These are phyloP conservation scores for Solanum arcanum DNA, from an alignment of 257 asterid genomes.

Conservation along the genomic window DNA sequence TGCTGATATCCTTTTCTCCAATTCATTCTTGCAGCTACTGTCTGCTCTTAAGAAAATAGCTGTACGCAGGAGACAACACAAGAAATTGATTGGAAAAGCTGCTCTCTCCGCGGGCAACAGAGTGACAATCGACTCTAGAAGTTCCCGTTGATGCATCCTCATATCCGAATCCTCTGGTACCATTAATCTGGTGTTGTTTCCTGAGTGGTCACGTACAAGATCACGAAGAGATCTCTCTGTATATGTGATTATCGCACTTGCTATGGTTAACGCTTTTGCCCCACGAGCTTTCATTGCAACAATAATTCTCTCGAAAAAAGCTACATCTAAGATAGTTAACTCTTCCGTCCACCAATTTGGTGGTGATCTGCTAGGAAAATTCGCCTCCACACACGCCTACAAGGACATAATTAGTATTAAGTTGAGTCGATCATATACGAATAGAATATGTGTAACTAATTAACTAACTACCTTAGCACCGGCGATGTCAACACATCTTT, in stretches of 20 bases:
- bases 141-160: conserved; percentile 41
- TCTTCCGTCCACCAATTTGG: conserved; percentile 99
- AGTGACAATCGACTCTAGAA: conserved; percentile 62
- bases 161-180: conserved; percentile 25
- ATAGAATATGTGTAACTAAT: background rate
- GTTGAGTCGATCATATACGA: background rate
- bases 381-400: conserved; percentile 89
- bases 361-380: conserved; percentile 92
- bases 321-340: conserved; percentile 55
- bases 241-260: conserved; percentile 78
- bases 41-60: conserved; percentile 58
- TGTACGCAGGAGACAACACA: conserved; percentile 77
- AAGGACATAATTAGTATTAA: background rate
- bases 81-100: conserved; percentile 67
- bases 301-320: conserved; percentile 53
- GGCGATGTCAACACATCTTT: conserved; percentile 60
- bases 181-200: conserved; percentile 24
- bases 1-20: conserved; percentile 58
- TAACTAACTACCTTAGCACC: conserved; percentile 58
- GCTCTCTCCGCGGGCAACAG: conserved; percentile 61
- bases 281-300: conserved; percentile 58
- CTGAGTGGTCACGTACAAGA: conserved; percentile 74
- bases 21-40: conserved; percentile 52
- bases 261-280: conserved; percentile 63
- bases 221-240: conserved; percentile 65